Conservation (phyloP, 306 rosid genomes). For the Cyamopsis tetragonoloba region DNA sequence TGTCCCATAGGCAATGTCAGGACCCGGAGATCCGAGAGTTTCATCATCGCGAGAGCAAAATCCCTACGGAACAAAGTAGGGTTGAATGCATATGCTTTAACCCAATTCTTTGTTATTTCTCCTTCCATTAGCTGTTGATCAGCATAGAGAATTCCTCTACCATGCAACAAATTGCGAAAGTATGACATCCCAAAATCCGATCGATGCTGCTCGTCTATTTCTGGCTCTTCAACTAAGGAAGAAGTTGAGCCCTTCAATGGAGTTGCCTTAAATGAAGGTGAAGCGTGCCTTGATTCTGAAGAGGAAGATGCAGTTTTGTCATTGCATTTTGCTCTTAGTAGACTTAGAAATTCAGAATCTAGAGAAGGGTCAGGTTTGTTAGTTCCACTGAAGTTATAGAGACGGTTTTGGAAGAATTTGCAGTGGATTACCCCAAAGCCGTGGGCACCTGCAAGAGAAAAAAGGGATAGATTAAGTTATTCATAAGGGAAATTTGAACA, state of each 20-base stretch:
- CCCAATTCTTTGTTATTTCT: constrained; percentile 33
- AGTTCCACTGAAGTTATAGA: constrained; percentile 34
- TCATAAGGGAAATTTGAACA: neutral
- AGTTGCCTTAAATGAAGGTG: neutral
- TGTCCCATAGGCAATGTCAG: constrained; percentile 40
- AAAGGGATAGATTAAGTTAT: constrained; percentile 6
- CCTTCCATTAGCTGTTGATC: constrained; percentile 38
- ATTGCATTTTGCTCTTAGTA: constrained; percentile 34
- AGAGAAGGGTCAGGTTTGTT: constrained; percentile 41
- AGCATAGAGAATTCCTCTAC: constrained; percentile 41
- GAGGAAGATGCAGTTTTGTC: constrained; percentile 3
- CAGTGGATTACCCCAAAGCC: constrained; percentile 41
- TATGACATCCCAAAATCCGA: constrained; percentile 31
- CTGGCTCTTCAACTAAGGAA: constrained; percentile 27
- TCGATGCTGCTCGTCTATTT: constrained; percentile 12
- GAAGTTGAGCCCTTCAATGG: neutral
- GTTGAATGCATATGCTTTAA: constrained; percentile 32
- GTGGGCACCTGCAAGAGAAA: constrained; percentile 34
- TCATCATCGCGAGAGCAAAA: constrained; percentile 42
- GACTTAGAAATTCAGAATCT: constrained; percentile 32
- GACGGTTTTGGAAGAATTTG: constrained; percentile 33
- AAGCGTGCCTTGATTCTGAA: constrained; percentile 8
- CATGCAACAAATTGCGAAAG: constrained; percentile 28
- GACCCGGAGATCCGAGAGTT: constrained; percentile 40
- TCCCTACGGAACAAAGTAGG: constrained; percentile 30